Conservation (phyloP, 2,329 filamentous ascomycete genomes). For the Alternaria postmessia region DNA sequence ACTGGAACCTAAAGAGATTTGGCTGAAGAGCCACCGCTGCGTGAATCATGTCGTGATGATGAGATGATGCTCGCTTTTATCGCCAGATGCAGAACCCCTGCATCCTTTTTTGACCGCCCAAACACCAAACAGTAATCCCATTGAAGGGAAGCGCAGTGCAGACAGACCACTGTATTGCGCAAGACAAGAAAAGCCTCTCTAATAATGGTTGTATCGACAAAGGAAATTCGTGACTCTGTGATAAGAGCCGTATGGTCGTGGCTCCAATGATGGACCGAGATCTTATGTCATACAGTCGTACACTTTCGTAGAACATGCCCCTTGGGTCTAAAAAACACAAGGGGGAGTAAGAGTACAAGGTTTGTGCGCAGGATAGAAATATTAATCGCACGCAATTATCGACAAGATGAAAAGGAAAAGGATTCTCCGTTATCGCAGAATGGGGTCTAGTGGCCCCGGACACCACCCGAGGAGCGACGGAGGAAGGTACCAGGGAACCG, state of each 20-base stretch:
- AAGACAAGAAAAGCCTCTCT: conserved; percentile 28
- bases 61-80: conserved; percentile 31
- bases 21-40: conserved; percentile 47
- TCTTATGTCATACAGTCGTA: conserved; percentile 50
- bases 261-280: conserved; percentile 38
- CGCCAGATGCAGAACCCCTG: conserved; percentile 16
- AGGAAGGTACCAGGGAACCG: conserved; percentile 47
- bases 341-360: conserved; percentile 44
- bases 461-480: conserved; percentile 38
- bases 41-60: conserved; percentile 33
- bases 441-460: conserved; percentile 35
- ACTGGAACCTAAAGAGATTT: conserved; percentile 25
- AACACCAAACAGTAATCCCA: conserved; percentile 32
- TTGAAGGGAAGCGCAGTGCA: conserved; percentile 30
- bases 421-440: conserved; percentile 5
- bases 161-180: conserved; percentile 20
- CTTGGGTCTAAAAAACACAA: conserved; percentile 13
- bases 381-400: conserved; percentile 44
- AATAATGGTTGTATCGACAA: conserved; percentile 36
- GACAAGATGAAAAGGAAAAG: conserved; percentile 30
- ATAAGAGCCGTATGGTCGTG: conserved; percentile 39
- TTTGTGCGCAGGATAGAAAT: conserved; percentile 27
- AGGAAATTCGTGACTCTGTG: conserved; percentile 46
- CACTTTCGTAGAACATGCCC: conserved; percentile 41
- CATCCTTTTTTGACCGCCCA: conserved; percentile 16